Base-by-base conservation (phyloP, 2,329 filamentous ascomycete genomes). In the Parasarocladium wereldwijsianum region DNA sequence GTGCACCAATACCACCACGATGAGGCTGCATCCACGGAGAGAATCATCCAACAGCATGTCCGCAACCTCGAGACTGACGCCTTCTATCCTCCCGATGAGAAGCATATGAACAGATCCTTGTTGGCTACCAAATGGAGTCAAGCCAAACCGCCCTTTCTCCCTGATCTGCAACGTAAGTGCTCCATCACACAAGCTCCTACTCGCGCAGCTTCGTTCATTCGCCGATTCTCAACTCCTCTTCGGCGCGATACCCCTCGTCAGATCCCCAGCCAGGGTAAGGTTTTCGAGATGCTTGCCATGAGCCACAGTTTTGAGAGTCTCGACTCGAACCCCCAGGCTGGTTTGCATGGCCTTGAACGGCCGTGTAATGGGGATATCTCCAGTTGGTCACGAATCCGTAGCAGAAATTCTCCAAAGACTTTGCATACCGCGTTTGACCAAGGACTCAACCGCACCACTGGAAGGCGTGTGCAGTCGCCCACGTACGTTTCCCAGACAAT, bases 221-320 rank as follows among this genome's bases (percentile, higher is more conserved):
- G 42, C 13, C 40, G 39, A 2, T 38, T 53, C 29, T 46, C 47
- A 3, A 42, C 38, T 15, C 34, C 41, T 3, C 45, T 54, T 23
- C 42, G 38, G 22, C 38, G 26, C 20, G 34, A 19, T 11, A 17
- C 14, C 14, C n/a, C 17, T 9, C 5, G n/a, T 10, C 24, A 24
- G 13, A 16, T 9, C 12, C 17, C 10, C 11, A 28, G 22, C 8
- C 38, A 35, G 11, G 37, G 33, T 15, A 35, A 32, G 10, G 31
- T 38, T 6, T 33, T 42, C n/a, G 40, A 49, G 21, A 34, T 45
- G 35, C 33, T 40, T n/a, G 34, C 35, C 2, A 36, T 44, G 8
- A 39, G 36, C 8, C 41, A 38, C 18, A 50, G 47, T 27, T 52
- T 52, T 20, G 38, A 46, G 17, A 51, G 45, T 29, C 40, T 54